Percentiles rank a stretch among this genome's conserved stretches.
phyloP scores from a whole-genome alignment of 225 moss, liverwort and hornwort genomes.

The Asterella californica region DNA sequence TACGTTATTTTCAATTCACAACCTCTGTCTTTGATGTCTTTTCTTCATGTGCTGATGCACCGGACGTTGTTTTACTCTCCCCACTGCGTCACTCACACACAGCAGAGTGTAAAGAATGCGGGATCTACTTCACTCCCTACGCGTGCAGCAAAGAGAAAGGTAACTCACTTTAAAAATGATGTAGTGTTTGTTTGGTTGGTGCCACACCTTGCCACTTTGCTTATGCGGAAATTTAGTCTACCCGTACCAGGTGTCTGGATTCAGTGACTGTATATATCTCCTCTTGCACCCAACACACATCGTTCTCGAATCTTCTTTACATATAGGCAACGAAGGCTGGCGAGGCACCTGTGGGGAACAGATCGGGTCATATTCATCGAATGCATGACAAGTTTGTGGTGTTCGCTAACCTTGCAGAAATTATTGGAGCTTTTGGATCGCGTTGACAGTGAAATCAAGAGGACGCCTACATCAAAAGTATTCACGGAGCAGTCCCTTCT shows the following conservation, averaged over 20 bases:
- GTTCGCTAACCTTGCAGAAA: conserved; percentile 30
- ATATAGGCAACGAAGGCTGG: not conserved
- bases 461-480: conserved; percentile 21
- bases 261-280: not conserved
- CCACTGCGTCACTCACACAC: not conserved
- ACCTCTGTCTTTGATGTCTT: not conserved
- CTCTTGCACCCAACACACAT: not conserved
- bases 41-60: not conserved
- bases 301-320: not conserved
- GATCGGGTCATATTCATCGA: not conserved
- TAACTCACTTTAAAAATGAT: not conserved
- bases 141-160: conserved; percentile 19
- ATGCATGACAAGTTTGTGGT: not conserved
- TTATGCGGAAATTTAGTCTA: no score
- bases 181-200: not conserved
- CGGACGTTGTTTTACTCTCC: not conserved
- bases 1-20: not conserved
- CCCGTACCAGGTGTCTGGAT: not conserved
- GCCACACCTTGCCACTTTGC: not conserved
- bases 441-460: conserved; percentile 44
- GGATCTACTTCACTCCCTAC: not conserved
- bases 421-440: conserved; percentile 55
- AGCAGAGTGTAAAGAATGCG: not conserved
- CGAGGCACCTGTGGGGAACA: not conserved
- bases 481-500: not conserved